phyloP scores from a whole-genome alignment of 257 asterid species.

The Paraleonurus japonicus region DNA sequence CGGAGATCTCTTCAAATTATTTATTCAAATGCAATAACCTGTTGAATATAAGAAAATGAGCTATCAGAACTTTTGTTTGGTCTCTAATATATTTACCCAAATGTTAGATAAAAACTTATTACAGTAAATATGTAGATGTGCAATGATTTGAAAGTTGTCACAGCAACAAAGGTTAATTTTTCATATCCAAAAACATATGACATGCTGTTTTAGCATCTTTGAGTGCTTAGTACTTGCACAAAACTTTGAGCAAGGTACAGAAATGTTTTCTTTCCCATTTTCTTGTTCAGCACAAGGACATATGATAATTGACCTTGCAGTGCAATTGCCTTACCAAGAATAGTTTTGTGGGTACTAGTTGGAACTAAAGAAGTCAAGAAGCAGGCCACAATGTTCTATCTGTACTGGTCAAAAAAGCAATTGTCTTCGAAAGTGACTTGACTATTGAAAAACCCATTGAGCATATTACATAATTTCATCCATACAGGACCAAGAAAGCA shows the following conservation, averaged over 20 bases:
- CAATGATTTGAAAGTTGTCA: constrained; percentile 7
- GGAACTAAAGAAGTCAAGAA: neutral
- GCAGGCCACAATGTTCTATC: neutral
- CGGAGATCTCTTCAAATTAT: constrained; percentile 6
- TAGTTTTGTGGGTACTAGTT: neutral
- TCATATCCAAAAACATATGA: neutral
- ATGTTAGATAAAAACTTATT: neutral
- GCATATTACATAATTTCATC: neutral
- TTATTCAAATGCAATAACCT: constrained; percentile 3
- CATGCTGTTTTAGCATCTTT: neutral
- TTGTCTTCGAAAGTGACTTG: too few relatives aligned
- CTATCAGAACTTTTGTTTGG: constrained; percentile 8
- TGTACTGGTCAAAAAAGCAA: neutral
- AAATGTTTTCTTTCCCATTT: neutral
- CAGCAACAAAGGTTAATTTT: neutral
- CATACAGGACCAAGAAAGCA: neutral
- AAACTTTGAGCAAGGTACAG: constrained; percentile 2
- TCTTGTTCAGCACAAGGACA: neutral
- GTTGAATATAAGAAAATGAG: neutral
- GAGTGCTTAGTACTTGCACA: neutral
- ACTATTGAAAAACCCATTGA: neutral
- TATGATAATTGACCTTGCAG: neutral
- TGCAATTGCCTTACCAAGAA: neutral
- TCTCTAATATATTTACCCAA: neutral
- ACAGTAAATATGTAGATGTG: neutral